Percentiles rank a stretch among this genome's conserved stretches.
phyloP scores from a whole-genome alignment of 805 yeast genomes.

The Ogataea chonburiensis region DNA sequence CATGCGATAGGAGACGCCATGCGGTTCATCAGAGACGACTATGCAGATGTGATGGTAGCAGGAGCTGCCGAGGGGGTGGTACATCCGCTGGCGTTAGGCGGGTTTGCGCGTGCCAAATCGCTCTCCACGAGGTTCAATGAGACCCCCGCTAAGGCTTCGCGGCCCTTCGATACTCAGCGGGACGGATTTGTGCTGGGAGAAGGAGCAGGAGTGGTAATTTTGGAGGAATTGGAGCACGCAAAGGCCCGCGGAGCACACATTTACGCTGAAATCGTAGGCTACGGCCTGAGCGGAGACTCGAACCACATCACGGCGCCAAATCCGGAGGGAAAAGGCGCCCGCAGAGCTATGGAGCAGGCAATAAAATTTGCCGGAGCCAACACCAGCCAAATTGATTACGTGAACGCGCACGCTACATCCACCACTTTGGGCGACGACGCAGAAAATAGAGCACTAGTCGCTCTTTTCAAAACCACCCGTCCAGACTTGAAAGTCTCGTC shows the following conservation, averaged over 20 bases:
- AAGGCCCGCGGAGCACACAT: constrained; percentile 58
- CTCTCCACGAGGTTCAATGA: constrained; percentile 64
- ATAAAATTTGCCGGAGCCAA: constrained; percentile 48
- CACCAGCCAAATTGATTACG: constrained; percentile 59
- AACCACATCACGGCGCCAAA: constrained; percentile 91
- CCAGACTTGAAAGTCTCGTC: constrained; percentile 60
- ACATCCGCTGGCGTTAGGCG: constrained; percentile 84
- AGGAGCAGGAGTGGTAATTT: constrained; percentile 79
- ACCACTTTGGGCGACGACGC: constrained; percentile 87
- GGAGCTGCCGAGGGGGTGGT: constrained; percentile 92
- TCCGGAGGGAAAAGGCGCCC: constrained; percentile 81
- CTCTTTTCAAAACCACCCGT: constrained; percentile 44
- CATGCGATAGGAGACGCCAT: constrained; percentile 93
- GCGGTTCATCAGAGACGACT: constrained; percentile 73
- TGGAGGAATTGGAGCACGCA: constrained; percentile 82
- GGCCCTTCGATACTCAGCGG: constrained; percentile 82
- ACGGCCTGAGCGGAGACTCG: constrained; percentile 91
- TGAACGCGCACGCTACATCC: constrained; percentile 97
- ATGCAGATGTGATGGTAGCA: constrained; percentile 83
- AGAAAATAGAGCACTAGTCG: constrained; percentile 71
- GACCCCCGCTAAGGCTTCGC: constrained; percentile 61
- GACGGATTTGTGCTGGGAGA: constrained; percentile 92
- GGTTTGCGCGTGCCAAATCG: constrained; percentile 87
- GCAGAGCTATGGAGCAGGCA: constrained; percentile 78
- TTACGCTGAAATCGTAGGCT: constrained; percentile 81